Evolutionary conservation across 805 yeast genomes (phyloP).

Genomic region (Hanseniaspora guilliermondii): DNA sequence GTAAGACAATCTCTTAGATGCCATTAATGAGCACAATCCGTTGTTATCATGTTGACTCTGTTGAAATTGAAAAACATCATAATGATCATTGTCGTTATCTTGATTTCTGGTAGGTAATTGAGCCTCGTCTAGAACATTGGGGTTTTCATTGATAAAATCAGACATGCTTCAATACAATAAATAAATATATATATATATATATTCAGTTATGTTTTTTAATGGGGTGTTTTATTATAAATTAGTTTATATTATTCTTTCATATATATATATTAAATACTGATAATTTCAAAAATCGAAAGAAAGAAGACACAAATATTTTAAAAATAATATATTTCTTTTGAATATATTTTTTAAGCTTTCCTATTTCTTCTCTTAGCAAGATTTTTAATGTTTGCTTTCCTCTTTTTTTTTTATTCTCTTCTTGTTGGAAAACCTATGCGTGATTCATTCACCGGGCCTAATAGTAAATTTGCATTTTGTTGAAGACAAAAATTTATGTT

Average conservation of each 20-base stretch:
- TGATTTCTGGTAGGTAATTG: constrained; percentile 59
- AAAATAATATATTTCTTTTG: no score
- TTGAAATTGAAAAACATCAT: neutral
- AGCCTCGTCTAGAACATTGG: constrained; percentile 64
- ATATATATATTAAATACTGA: no score
- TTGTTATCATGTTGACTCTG: neutral
- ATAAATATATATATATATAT: neutral
- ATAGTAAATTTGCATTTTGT: neutral
- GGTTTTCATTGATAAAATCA: constrained; percentile 84
- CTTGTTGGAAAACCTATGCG: neutral
- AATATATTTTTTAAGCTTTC: no score
- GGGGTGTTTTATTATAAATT: no score
- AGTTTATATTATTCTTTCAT: no score
- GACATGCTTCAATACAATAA: constrained; percentile 35
- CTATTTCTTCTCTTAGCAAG: no score
- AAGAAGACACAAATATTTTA: no score
- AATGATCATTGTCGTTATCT: constrained; percentile 14
- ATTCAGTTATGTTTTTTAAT: no score
- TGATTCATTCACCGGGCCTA: neutral
- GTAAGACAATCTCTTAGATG: neutral
- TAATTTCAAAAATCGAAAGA: no score
- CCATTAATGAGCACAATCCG: neutral
- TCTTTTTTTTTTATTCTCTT: neutral
- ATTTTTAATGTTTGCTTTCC: neutral
- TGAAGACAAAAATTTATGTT: no score